phyloP scores from a whole-genome alignment of 2,329 filamentous ascomycete species.

The Endocalyx cinctus region DNA sequence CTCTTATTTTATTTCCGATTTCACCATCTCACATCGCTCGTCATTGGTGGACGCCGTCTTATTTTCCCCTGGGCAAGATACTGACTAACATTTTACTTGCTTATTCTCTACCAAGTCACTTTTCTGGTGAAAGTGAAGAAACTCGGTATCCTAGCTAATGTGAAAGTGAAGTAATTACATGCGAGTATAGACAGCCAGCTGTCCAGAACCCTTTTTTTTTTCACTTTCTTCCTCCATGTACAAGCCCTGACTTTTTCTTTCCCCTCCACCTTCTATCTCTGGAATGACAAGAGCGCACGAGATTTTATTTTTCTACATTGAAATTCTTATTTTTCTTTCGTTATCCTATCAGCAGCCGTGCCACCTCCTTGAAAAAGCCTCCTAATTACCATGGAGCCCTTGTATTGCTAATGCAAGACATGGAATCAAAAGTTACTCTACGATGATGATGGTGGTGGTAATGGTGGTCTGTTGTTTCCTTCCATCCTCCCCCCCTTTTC shows the following conservation, averaged over 20 bases:
- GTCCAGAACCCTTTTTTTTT: slow-evolving; percentile 16
- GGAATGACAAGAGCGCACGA: slow-evolving; percentile 21
- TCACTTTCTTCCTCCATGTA: too few relatives aligned
- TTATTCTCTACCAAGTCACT: slow-evolving; percentile 12
- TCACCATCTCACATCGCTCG: too few relatives aligned
- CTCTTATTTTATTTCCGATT: too few relatives aligned
- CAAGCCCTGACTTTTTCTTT: slow-evolving; percentile 19
- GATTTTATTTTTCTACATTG: slow-evolving; percentile 11
- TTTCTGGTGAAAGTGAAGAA: slow-evolving; percentile 6
- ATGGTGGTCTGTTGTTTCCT: too few relatives aligned
- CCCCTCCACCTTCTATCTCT: slow-evolving; percentile 22
- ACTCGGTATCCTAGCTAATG: slow-evolving; percentile 16
- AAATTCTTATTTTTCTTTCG: slow-evolving; percentile 7
- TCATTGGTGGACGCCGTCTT: too few relatives aligned
- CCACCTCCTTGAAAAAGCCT: too few relatives aligned
- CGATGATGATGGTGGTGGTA: too few relatives aligned
- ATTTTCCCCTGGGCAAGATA: too few relatives aligned
- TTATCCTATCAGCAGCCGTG: background rate
- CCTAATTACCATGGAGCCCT: slow-evolving; percentile 9
- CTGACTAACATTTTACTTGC: too few relatives aligned
- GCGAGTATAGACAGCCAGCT: slow-evolving; percentile 17
- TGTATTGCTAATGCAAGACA: slow-evolving; percentile 9
- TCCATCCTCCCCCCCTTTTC: too few relatives aligned
- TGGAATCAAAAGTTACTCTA: slow-evolving; percentile 4
- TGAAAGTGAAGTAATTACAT: slow-evolving; percentile 19